Evolutionary conservation across 140 eudicot genomes (phyloP), one percentile per base, ranked within the genome.

Genomic region (Erigeron philadelphicus): DNA sequence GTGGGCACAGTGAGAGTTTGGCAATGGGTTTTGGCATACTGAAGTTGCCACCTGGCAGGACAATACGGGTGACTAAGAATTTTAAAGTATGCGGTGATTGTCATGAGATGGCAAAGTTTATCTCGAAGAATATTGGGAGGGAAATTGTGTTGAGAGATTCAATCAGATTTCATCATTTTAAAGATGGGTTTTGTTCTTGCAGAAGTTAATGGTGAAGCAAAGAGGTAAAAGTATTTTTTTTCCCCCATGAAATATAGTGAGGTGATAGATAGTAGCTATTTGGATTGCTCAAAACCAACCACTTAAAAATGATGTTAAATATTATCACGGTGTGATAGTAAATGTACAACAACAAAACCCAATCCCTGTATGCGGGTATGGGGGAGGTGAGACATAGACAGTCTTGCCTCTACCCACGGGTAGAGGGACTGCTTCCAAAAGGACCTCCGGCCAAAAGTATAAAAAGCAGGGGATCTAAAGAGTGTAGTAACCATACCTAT

Each of bases 1-100:
- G 95, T 62, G 91, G 91, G 76, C 95, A 87, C 47, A 82, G 86
- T 40, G 95, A 85, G 82, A 76, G 45, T 71, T 80, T 83, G 72
- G 90, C 95, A 17, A 78, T 87, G 53, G 85, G 87, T 50, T 87
- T 75, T 47, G 90, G 88, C 64, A 67, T 84, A 56, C 21, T 84
- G 75, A 87, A 62, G 74, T 78, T 78, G 81, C 79, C 81, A 5
- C 79, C 78, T 49, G 85, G 88, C 11, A 79, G 76, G 66, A 81
- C 81, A 5, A 76, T 87, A 67, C 76, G 95, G 64, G 87, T 87
- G 60, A 82, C 80, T 44, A 84, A 87, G 81, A 87, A 82, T 75
- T 58, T 69, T 31, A 76, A 76, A 80, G 74, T 82, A 8, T 87
- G 95, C 12, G 46, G 72, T 0, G 91, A 84, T 12, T 87, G 95